phyloP scores from a whole-genome alignment of 1,284 basidiomycete species.

The Malassezia brasiliensis region DNA sequence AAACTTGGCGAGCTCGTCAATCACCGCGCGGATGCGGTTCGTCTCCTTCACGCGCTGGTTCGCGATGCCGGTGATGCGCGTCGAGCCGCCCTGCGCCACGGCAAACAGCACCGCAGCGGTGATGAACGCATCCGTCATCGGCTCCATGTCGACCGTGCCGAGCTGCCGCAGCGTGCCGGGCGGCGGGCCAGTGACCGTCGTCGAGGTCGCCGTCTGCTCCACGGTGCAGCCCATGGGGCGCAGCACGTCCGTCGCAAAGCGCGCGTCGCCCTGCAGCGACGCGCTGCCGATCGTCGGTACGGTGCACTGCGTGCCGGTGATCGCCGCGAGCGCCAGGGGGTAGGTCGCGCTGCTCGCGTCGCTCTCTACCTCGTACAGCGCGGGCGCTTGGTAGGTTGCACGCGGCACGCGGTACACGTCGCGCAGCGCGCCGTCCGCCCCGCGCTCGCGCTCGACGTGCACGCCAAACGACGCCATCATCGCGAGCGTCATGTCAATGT shows the following conservation, averaged over 20 bases:
- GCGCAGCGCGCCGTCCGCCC: conserved; percentile 58
- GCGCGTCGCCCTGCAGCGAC: conserved; percentile 89
- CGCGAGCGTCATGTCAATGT: conserved; percentile 98
- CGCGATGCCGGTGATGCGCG: conserved; percentile 86
- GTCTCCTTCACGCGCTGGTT: conserved; percentile 99
- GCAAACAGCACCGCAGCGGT: conserved; percentile 86
- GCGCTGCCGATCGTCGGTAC: conserved; percentile 80
- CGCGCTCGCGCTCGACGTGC: conserved; percentile 62
- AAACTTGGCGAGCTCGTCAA: conserved; percentile 89
- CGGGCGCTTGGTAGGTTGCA: conserved; percentile 67
- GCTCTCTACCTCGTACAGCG: conserved; percentile 75
- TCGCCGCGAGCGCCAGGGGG: conserved; percentile 88
- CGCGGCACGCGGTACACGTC: conserved; percentile 75
- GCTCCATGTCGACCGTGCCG: conserved; percentile 89
- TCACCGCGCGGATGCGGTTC: conserved; percentile 92
- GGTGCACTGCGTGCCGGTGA: conserved; percentile 87
- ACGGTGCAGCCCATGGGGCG: conserved; percentile 91
- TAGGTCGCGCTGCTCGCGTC: conserved; percentile 95
- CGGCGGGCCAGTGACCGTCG: conserved; percentile 84
- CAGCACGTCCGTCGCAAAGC: conserved; percentile 84
- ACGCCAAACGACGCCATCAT: conserved; percentile 97
- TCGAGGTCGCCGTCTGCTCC: conserved; percentile 73
- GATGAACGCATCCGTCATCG: conserved; percentile 99
- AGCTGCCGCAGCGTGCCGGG: conserved; percentile 70
- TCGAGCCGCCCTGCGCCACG: conserved; percentile 52